Base-by-base conservation (phyloP, 331 rosid species). In the Acacia concinna region DNA sequence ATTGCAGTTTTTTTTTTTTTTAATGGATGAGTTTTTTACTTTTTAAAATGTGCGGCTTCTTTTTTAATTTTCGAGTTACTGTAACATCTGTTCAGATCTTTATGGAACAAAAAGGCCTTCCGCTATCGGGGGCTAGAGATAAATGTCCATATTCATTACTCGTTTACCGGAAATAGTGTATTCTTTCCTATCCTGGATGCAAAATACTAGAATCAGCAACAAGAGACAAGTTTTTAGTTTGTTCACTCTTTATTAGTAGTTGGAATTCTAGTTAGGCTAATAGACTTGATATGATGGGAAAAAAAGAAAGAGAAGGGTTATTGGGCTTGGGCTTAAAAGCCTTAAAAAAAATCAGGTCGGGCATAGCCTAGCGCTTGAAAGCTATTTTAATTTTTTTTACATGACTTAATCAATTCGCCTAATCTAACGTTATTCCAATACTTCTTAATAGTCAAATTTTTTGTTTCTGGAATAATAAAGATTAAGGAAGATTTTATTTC, bases 91-190 rank as follows among this genome's bases (percentile, higher is more conserved):
- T 71, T 68, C 40, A 31, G 40, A 5, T 59, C 41, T 73, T 70
- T 44, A 20, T 20, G 47, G 40, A 68, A 68, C 38, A 68, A 28
- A 51, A 35, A 46, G 75, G 81, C 81, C 74, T 27, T 34, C 54
- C 60, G 47, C 63, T 68, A 60, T 72, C 68, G 4, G 31, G 81
- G 76, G 76, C 60, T 68, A 71, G 80, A 70, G 81, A 67, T 85
- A 41, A 41, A 67, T 82, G 86, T 86, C 83, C 79, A 83, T 67
- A 76, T 65, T 78, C 34, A 32, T 62, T 83, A 73, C 65, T 73
- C 63, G 68, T 71, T 38, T 38, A 38, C 11, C 8, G 41, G 41
- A 38, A 38, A 11, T 6, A 8, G 10, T 31, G 40, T 60, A 60
- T 60, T 60, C 37, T 28, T 59, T 28, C 1, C 34, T 0, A 59